A percentile compares a stretch with the other conserved stretches of the same genome.
phyloP scores from a whole-genome alignment of 73 alveolate genomes.

The Tetrahymena malaccensis region DNA sequence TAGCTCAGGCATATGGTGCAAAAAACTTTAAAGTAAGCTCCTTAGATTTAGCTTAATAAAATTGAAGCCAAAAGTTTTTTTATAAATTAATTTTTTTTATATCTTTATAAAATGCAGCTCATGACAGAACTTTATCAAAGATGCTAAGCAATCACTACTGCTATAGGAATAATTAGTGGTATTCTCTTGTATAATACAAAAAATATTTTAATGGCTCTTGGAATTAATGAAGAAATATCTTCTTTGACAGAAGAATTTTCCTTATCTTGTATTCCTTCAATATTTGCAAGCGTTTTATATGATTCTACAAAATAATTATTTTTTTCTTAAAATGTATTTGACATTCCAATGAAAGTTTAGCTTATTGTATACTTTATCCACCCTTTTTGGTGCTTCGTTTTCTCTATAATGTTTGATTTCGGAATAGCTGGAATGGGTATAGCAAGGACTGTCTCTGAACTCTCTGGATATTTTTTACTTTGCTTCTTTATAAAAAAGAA shows the following conservation, averaged over 20 bases:
- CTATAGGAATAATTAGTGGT: not conserved
- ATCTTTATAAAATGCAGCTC: not conserved
- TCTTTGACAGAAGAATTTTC: not conserved
- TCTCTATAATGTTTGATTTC: not conserved
- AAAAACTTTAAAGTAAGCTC: not conserved
- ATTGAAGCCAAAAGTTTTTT: too few relatives aligned
- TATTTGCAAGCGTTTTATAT: not conserved
- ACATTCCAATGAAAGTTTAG: not conserved
- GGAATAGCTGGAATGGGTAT: not conserved
- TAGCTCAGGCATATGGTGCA: not conserved
- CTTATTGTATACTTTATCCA: not conserved
- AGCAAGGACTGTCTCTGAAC: not conserved
- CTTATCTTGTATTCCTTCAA: not conserved
- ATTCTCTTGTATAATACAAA: not conserved
- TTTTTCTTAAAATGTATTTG: not conserved
- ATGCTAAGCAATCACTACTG: not conserved
- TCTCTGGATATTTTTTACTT: not conserved
- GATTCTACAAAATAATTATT: not conserved
- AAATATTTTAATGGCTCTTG: not conserved
- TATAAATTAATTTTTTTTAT: too few relatives aligned
- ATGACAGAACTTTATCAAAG: not conserved
- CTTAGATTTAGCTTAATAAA: too few relatives aligned
- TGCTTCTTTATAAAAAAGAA: not conserved
- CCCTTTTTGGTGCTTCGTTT: not conserved
- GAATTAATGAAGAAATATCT: not conserved